Evolutionary conservation across 257 asterid species (phyloP), one percentile per base, ranked within the genome.

Genomic region (Gentiana macrophylla): DNA sequence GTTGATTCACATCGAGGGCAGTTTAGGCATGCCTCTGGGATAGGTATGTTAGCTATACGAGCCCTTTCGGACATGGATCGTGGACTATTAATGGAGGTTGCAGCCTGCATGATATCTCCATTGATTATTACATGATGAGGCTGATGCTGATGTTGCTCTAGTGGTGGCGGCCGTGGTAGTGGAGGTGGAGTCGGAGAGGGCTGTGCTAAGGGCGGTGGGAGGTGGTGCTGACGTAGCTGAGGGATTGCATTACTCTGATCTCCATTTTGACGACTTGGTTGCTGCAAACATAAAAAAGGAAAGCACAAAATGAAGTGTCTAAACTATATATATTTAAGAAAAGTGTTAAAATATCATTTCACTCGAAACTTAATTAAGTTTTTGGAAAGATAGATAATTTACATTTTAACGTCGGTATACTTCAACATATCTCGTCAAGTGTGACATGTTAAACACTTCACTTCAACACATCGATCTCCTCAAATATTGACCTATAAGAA

Each of bases 11-110:
- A 86, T 13, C 95, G 78, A 35, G 94, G 95, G 77, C 95, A 90
- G 61, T 86, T 86, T 15, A 80, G 80, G 67, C 89, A 69, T 0
- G 89, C 43, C 47, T 86, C 96, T 0, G 98, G 95, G 80, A 90
- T 46, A 9, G 91, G 92, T 56, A 90, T 53, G 79, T 90, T 90
- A 8, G 96, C 98, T 56, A 84, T 24, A 32, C 98, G 89, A 60
- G 98, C 98, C 45, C 94, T 71, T 62, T 90, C 96, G 0, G 94
- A 72, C 98, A 90, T 80, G 12, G 98, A 86, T 0, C 94, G 89
- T 0, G 98, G 94, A 5, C 96, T 79, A 5, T 2, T 6, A 3
- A 8, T 4, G 54, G 51, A 24, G 71, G 52, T 12, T 68, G 69
- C 9, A 12, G 68, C 47, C 61, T 15, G 24, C 24, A 15, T 15